A percentile compares a stretch with the other conserved stretches of the same genome.
These are phyloP conservation scores for Botrytis galanthina DNA, from an alignment of 2,329 filamentous ascomycete species.

Conservation along the genomic window DNA sequence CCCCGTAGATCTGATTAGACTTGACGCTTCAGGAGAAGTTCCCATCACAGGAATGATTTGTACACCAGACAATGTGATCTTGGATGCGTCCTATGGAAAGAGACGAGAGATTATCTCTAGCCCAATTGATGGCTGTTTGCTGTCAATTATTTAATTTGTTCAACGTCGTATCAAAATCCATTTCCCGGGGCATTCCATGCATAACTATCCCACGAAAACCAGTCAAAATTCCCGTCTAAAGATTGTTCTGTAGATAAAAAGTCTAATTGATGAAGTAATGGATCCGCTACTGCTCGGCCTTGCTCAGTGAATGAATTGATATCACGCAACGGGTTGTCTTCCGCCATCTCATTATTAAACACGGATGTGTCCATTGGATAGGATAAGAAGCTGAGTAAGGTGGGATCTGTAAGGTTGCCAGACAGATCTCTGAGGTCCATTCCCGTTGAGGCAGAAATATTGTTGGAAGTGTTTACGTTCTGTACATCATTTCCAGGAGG, in stretches of 20 bases:
- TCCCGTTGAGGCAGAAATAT: neutral
- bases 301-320: neutral
- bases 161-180: neutral
- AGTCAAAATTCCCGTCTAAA: constrained; percentile 22
- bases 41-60: neutral
- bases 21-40: neutral
- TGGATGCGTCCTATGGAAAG: neutral
- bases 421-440: neutral
- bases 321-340: neutral
- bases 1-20: neutral
- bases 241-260: constrained; percentile 11
- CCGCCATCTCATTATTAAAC: neutral
- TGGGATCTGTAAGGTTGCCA: neutral
- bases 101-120: neutral
- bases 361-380: constrained; percentile 18
- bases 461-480: too few relatives aligned
- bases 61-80: neutral
- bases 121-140: neutral
- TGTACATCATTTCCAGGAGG: neutral
- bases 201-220: constrained; percentile 24
- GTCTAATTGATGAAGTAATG: constrained; percentile 8
- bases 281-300: neutral
- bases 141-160: too few relatives aligned
- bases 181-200: neutral
- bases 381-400: constrained; percentile 4